Conservation (phyloP, 1,284 basidiomycete species). For the Paramarasmius palmivorus region DNA sequence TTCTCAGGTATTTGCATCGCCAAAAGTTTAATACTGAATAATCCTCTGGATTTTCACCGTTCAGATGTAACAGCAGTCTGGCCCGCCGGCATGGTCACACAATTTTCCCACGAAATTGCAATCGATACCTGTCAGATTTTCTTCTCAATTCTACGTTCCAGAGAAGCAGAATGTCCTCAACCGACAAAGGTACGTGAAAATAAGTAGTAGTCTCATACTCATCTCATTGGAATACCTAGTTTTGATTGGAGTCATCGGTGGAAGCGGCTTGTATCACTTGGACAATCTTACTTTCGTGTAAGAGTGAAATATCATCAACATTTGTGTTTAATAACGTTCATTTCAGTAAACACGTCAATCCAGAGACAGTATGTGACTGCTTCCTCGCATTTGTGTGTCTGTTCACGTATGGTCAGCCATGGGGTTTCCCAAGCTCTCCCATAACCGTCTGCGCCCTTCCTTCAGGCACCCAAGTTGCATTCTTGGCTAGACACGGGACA, state of each 20-base stretch:
- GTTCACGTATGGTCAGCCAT: slow-evolving; percentile 59
- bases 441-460: slow-evolving; percentile 87
- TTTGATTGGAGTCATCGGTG: slow-evolving; percentile 82
- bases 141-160: not conserved
- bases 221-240: slow-evolving; percentile 41
- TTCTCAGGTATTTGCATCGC: too few species aligned
- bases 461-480: slow-evolving; percentile 81
- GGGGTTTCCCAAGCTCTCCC: slow-evolving; percentile 91
- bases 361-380: slow-evolving; percentile 57
- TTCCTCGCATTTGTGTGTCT: slow-evolving; percentile 4
- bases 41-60: too few species aligned
- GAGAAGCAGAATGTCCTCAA: not conserved
- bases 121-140: not conserved
- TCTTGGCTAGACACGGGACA: slow-evolving; percentile 88
- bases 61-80: too few species aligned
- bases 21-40: too few species aligned
- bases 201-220: not conserved
- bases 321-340: not conserved
- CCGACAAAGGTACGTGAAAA: not conserved
- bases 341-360: slow-evolving; percentile 66
- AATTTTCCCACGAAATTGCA: not conserved
- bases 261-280: slow-evolving; percentile 86
- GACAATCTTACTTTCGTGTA: slow-evolving; percentile 86
- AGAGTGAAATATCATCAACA: slow-evolving; percentile 27
- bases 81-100: too few species aligned